Percentiles rank a stretch among this genome's conserved stretches.
Evolutionary conservation across 768 basidiomycete species (phyloP).

Genomic region (Cystobasidium tubakii): DNA sequence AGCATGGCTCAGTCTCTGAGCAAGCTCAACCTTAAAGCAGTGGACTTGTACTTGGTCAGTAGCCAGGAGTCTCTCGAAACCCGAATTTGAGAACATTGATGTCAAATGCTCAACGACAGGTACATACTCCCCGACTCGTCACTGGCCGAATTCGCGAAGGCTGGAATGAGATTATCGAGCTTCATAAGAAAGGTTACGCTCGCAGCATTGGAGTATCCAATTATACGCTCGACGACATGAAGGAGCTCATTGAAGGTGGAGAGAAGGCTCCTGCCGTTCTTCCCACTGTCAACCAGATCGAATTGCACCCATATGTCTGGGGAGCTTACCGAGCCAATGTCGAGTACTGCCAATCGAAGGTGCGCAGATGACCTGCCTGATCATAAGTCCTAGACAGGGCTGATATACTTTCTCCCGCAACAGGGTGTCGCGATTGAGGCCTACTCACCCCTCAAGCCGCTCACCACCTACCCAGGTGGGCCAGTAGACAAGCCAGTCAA

Average conservation of each 20-base stretch:
- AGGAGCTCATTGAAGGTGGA: constrained; percentile 60
- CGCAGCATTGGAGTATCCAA: constrained; percentile 64
- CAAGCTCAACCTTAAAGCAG: constrained; percentile 52
- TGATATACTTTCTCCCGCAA: neutral
- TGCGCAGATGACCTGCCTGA: neutral
- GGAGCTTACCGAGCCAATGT: constrained; percentile 58
- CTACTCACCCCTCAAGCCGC: constrained; percentile 64
- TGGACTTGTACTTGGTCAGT: constrained; percentile 32
- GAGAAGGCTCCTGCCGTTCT: constrained; percentile 61
- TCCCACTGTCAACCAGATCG: constrained; percentile 61
- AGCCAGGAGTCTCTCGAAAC: too few species aligned
- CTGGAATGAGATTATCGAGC: constrained; percentile 66
- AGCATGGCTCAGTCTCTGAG: constrained; percentile 24
- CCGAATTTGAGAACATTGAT: too few species aligned
- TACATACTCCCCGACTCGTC: constrained; percentile 37
- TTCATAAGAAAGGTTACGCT: constrained; percentile 69
- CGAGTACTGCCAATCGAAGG: constrained; percentile 55
- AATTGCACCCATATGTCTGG: constrained; percentile 67
- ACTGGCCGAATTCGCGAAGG: neutral
- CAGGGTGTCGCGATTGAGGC: constrained; percentile 61
- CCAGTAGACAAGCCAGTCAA: constrained; percentile 60
- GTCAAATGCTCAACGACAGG: neutral
- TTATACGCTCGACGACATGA: constrained; percentile 42
- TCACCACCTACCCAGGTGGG: constrained; percentile 60
- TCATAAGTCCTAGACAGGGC: neutral